These are phyloP conservation scores for Xylaria flabelliformis DNA, from an alignment of 495 filamentous ascomycete genomes.

Conservation along the genomic window DNA sequence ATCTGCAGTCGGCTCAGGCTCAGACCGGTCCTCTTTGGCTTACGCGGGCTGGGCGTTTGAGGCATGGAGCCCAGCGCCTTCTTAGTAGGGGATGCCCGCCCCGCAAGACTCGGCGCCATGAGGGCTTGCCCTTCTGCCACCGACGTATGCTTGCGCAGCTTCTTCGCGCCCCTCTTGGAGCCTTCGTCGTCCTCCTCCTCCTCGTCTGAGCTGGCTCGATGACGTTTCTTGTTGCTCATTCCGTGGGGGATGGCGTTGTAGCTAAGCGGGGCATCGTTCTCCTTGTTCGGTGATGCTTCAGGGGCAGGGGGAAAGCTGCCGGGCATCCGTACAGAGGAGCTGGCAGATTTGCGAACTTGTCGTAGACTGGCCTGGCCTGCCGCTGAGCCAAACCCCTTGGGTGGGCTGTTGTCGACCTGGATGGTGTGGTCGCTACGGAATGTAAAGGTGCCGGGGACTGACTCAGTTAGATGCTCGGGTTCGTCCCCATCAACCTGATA, in stretches of 20 bases:
- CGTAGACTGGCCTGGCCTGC: constrained; percentile 63
- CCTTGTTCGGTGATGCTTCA: constrained; percentile 51
- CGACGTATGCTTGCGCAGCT: constrained; percentile 50
- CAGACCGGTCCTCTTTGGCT: constrained; percentile 54
- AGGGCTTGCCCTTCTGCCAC: constrained; percentile 55
- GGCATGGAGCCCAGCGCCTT: constrained; percentile 31
- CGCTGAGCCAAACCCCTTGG: constrained; percentile 54
- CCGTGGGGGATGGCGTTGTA: constrained; percentile 64
- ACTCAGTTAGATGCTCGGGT: constrained; percentile 34
- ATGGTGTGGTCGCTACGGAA: constrained; percentile 66
- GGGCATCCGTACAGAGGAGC: constrained; percentile 52
- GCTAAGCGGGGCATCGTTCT: constrained; percentile 51
- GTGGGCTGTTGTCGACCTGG: constrained; percentile 52
- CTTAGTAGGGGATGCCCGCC: constrained; percentile 34
- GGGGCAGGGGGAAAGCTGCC: constrained; percentile 52
- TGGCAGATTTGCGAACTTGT: constrained; percentile 59
- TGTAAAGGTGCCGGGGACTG: constrained; percentile 61
- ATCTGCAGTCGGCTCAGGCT: constrained; percentile 59
- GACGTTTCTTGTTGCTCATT: constrained; percentile 76
- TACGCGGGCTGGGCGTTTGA: constrained; percentile 49
- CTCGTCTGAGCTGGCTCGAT: constrained; percentile 59
- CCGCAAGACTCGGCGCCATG: constrained; percentile 48
- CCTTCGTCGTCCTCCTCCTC: constrained; percentile 56
- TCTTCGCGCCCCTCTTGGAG: constrained; percentile 51
- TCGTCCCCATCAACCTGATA: constrained; percentile 41